Percentiles rank a stretch among this genome's conserved stretches.
phyloP scores from a whole-genome alignment of 202 grass and related monocot genomes.

The Brachypodium distachyon region DNA sequence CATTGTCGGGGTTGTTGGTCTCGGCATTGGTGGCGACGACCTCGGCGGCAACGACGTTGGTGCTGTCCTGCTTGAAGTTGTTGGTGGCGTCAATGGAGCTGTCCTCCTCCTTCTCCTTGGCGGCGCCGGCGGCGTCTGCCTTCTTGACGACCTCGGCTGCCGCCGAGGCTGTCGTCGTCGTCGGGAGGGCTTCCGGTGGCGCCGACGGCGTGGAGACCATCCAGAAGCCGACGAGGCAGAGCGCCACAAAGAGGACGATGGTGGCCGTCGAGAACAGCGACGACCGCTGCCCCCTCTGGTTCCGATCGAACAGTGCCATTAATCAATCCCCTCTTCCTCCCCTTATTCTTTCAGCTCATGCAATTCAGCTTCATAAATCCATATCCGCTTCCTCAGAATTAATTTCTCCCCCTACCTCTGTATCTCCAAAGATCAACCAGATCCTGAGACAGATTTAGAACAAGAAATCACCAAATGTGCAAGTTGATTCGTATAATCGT shows the following conservation, averaged over 20 bases:
- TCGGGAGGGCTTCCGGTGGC: constrained; percentile 40
- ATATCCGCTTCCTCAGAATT: background rate
- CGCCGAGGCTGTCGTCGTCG: constrained; percentile 16
- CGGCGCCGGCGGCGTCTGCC: constrained; percentile 3
- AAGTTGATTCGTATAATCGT: background rate
- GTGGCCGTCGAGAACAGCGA: constrained; percentile 60
- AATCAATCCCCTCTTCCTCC: background rate
- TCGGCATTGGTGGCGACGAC: background rate
- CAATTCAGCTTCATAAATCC: background rate
- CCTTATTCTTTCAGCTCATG: constrained; percentile 28
- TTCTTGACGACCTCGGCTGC: constrained; percentile 17
- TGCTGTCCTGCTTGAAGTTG: constrained; percentile 39
- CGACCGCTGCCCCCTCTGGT: constrained; percentile 37
- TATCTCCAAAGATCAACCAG: background rate
- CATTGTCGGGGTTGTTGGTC: constrained; percentile 6
- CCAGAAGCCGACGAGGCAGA: constrained; percentile 83
- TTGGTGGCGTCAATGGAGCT: constrained; percentile 60
- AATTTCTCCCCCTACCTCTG: background rate
- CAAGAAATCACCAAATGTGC: background rate
- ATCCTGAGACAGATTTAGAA: background rate
- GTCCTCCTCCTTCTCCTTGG: constrained; percentile 38
- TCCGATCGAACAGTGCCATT: constrained; percentile 81
- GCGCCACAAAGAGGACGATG: constrained; percentile 43
- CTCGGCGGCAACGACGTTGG: constrained; percentile 30
- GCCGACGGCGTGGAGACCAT: constrained; percentile 46